Conservation (phyloP, 345 rosid species). For the Kernera saxatilis region DNA sequence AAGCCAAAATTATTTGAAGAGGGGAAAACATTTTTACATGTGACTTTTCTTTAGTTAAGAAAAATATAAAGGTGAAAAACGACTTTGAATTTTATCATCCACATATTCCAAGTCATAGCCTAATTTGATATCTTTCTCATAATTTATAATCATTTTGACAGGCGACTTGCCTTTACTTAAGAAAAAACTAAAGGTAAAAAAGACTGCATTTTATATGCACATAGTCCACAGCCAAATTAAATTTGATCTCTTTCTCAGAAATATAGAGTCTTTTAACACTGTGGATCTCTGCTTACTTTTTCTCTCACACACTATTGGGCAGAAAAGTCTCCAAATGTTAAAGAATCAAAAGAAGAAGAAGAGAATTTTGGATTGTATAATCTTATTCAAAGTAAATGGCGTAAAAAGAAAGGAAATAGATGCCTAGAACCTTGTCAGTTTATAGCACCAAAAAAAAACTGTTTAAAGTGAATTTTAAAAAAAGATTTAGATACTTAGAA, state of each 20-base stretch:
- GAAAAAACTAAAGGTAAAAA: background rate
- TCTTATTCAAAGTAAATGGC: background rate
- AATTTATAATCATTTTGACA: background rate
- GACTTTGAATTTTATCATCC: background rate
- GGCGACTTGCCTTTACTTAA: background rate
- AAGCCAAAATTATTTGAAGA: background rate
- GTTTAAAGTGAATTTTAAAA: background rate
- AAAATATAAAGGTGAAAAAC: background rate
- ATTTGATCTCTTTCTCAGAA: background rate
- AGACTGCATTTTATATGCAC: background rate
- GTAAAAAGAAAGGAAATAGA: background rate
- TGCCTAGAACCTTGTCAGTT: background rate
- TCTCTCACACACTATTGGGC: background rate
- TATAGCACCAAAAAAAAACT: background rate
- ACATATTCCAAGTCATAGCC: background rate
- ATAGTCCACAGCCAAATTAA: background rate
- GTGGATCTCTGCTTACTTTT: background rate
- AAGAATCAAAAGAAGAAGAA: constrained; percentile 1
- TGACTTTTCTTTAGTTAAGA: background rate
- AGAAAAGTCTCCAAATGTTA: background rate
- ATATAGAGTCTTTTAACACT: background rate
- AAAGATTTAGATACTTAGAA: background rate
- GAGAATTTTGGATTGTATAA: background rate
- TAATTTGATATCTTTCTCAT: background rate
- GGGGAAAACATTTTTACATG: background rate